Conservation (phyloP, 805 yeast genomes). For the Wickerhamiella occidentalis region DNA sequence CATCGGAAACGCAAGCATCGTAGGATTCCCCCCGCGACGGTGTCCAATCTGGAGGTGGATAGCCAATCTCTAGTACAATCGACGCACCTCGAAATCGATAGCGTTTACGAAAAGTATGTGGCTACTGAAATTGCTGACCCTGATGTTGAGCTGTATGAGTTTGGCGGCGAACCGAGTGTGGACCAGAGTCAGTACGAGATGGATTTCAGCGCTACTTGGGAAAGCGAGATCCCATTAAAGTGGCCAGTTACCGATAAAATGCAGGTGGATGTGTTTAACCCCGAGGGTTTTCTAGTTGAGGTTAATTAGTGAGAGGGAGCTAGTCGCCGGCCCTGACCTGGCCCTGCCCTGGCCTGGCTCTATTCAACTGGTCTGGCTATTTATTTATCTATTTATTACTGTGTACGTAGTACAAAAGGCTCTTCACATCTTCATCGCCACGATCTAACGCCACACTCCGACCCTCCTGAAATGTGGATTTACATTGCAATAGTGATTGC, state of each 20-base stretch:
- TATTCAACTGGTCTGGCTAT: no score
- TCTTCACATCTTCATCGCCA: no score
- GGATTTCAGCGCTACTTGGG: background rate
- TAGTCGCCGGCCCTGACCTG: no score
- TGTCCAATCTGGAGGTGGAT: background rate
- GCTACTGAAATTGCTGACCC: background rate
- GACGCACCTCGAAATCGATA: background rate
- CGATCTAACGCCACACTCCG: background rate
- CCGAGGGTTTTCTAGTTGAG: no score
- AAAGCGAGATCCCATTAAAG: background rate
- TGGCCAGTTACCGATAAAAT: constrained; percentile 4
- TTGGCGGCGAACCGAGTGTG: background rate
- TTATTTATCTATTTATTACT: no score
- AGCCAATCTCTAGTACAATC: background rate
- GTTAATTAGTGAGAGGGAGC: no score
- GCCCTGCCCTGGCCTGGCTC: no score
- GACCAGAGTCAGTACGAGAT: background rate
- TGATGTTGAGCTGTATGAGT: background rate
- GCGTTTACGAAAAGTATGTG: constrained; percentile 7
- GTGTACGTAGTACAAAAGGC: no score
- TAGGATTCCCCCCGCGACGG: background rate
- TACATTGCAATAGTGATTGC: background rate
- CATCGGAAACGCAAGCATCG: constrained; percentile 3
- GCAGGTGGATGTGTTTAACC: no score
- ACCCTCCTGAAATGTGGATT: constrained; percentile 5